phyloP scores from a whole-genome alignment of 139 green algal species.

The Parachlorella kessleri region DNA sequence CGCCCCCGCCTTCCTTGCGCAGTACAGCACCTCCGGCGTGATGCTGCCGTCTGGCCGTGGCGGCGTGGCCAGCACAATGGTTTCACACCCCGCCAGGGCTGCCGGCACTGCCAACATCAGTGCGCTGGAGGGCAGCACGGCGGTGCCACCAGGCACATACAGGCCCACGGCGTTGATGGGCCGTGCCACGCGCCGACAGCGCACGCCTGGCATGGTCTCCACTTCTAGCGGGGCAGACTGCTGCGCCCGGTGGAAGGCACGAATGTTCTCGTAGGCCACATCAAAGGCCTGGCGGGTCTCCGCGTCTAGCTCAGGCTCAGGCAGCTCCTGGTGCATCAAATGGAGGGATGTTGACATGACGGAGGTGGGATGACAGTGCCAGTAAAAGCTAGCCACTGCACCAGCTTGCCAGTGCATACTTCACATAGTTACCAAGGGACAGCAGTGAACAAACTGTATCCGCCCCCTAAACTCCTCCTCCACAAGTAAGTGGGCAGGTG shows the following conservation, averaged over 20 bases:
- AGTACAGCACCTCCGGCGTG: slow-evolving; percentile 91
- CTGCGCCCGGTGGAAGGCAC: slow-evolving; percentile 93
- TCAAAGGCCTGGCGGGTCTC: slow-evolving; percentile 90
- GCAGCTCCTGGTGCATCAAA: slow-evolving; percentile 71
- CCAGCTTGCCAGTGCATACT: too few species aligned
- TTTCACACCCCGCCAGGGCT: slow-evolving; percentile 85
- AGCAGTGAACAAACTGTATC: too few species aligned
- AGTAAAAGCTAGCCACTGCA: too few species aligned
- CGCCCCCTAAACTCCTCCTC: too few species aligned
- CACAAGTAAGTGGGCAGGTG: too few species aligned
- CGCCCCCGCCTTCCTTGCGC: slow-evolving; percentile 92
- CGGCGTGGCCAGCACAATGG: slow-evolving; percentile 96
- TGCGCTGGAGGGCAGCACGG: slow-evolving; percentile 92
- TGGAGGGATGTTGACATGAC: too few species aligned
- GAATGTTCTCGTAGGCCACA: slow-evolving; percentile 94
- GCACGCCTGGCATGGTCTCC: slow-evolving; percentile 96
- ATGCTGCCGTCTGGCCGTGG: slow-evolving; percentile 81
- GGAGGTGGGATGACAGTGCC: too few species aligned
- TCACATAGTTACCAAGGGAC: too few species aligned
- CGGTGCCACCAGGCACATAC: slow-evolving; percentile 97
- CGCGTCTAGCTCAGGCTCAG: slow-evolving; percentile 69
- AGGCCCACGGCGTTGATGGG: slow-evolving; percentile 87
- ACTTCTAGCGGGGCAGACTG: slow-evolving; percentile 59
- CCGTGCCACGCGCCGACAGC: slow-evolving; percentile 70
- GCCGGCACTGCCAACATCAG: slow-evolving; percentile 97